Conservation (phyloP, 768 basidiomycete genomes). For the Amyloporia xantha region DNA sequence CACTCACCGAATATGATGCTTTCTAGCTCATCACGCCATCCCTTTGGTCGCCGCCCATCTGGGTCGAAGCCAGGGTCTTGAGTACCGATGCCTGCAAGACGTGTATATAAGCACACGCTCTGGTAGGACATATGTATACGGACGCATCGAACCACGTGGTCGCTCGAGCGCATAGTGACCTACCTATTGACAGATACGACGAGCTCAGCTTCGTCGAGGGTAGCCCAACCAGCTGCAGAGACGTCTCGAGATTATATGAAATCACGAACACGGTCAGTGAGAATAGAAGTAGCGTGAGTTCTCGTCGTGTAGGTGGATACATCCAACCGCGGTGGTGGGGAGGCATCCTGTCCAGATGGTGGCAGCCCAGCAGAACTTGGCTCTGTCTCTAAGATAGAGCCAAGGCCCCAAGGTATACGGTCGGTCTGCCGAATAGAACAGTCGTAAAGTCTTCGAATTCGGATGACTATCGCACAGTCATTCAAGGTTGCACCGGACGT, state of each 20-base stretch:
- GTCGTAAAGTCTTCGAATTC: no score
- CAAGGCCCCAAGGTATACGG: no score
- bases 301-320: slow-evolving; percentile 65
- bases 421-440: no score
- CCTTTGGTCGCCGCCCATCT: slow-evolving; percentile 43
- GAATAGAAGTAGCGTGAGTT: slow-evolving; percentile 62
- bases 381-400: no score
- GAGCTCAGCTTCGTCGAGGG: slow-evolving; percentile 19
- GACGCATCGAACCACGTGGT: no score
- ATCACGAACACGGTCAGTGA: slow-evolving; percentile 60
- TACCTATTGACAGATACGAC: slow-evolving; percentile 18
- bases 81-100: slow-evolving; percentile 19
- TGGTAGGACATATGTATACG: not conserved
- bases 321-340: slow-evolving; percentile 43
- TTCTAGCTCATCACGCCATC: slow-evolving; percentile 56
- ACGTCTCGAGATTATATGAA: slow-evolving; percentile 67
- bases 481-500: no score
- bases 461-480: no score
- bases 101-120: no score
- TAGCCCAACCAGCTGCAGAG: slow-evolving; percentile 41
- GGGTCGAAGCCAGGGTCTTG: slow-evolving; percentile 36
- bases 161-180: no score
- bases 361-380: no score
- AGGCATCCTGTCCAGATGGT: no score
- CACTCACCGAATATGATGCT: slow-evolving; percentile 61